Base-by-base conservation (phyloP, 352 stramenopile genomes). In the Phytophthora chlamydospora region DNA sequence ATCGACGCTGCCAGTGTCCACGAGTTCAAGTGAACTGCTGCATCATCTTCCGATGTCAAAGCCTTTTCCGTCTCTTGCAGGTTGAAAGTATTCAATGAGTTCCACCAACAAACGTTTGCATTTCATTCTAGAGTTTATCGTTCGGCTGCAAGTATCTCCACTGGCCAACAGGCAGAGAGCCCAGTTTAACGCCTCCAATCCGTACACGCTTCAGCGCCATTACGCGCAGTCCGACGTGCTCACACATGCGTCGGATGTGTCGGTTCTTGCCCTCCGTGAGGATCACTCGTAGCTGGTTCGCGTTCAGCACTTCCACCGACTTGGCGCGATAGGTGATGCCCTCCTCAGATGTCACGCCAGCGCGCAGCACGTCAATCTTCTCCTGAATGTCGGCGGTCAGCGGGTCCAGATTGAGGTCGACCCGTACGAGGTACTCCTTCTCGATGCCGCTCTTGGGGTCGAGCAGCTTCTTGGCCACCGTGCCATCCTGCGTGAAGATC, bases 211-310 rank as follows among this genome's bases (percentile, higher is more conserved):
- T 96, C 14, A 99, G 83, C 47, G 78, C 78, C n/a, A 93, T 66
- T 6, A 98, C 96, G 32, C 75, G 45, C 57, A 98, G 83, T 27
- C 92, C 94, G 0, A 99, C 73, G 27, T 92, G 80, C 43, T 96
- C 88, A 64, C 96, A 97, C 96, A 99, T 99, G 71, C 85, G 94
- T 9, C 96, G 93, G 71, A 99, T 98, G 75, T 99, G 96, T 58
- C 95, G 88, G 71, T 99, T 96, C 51, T 97, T 89, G 45, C 96
- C 96, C 74, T 99, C 95, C 6, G 85, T 91, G n/a, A 99, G 73
- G 34, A 96, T 86, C 34, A 98, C 86, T 9, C 83, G 70, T 53
- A 96, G 66, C 42, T 94, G 82, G 57, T 95, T 88, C 29, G 78
- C 83, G 55, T 95, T 95, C 16, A 95, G 60, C 27, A 92, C 61